These are phyloP conservation scores for Diplocarpon rosae DNA, from an alignment of 2,329 filamentous ascomycete species.

Conservation along the genomic window DNA sequence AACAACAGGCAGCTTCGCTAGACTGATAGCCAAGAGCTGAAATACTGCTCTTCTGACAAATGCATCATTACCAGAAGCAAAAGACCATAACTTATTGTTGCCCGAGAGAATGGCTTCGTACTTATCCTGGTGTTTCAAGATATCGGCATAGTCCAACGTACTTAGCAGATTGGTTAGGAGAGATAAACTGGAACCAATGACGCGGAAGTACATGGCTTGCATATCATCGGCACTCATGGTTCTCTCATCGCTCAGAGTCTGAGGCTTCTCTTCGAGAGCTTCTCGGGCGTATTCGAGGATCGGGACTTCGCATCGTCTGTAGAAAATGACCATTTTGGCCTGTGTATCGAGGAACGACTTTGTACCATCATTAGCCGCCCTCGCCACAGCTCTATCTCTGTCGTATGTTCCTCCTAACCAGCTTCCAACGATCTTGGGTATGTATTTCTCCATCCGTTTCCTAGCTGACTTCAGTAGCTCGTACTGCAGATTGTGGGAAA, in stretches of 20 bases:
- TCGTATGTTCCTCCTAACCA: slow-evolving; percentile 90
- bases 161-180: slow-evolving; percentile 43
- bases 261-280: slow-evolving; percentile 67
- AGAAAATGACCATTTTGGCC: slow-evolving; percentile 68
- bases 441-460: slow-evolving; percentile 71
- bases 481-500: slow-evolving; percentile 65
- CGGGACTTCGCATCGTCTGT: slow-evolving; percentile 68
- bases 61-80: slow-evolving; percentile 51
- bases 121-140: slow-evolving; percentile 46
- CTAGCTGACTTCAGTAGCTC: slow-evolving; percentile 52
- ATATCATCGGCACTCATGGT: slow-evolving; percentile 77
- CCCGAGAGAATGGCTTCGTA: slow-evolving; percentile 59
- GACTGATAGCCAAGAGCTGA: slow-evolving; percentile 38
- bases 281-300: slow-evolving; percentile 75
- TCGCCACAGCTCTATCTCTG: slow-evolving; percentile 64
- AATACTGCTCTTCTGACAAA: slow-evolving; percentile 40
- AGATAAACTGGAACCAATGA: slow-evolving; percentile 46
- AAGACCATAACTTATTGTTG: slow-evolving; percentile 51
- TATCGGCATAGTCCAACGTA: slow-evolving; percentile 38
- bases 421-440: slow-evolving; percentile 70
- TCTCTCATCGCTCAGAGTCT: slow-evolving; percentile 81
- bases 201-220: slow-evolving; percentile 73
- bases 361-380: slow-evolving; percentile 68
- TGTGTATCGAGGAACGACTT: slow-evolving; percentile 64
- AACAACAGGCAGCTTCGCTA: slow-evolving; percentile 36